Evolutionary conservation across 31 red algal species (phyloP).

Genomic region (Porphyra umbilicalis): DNA sequence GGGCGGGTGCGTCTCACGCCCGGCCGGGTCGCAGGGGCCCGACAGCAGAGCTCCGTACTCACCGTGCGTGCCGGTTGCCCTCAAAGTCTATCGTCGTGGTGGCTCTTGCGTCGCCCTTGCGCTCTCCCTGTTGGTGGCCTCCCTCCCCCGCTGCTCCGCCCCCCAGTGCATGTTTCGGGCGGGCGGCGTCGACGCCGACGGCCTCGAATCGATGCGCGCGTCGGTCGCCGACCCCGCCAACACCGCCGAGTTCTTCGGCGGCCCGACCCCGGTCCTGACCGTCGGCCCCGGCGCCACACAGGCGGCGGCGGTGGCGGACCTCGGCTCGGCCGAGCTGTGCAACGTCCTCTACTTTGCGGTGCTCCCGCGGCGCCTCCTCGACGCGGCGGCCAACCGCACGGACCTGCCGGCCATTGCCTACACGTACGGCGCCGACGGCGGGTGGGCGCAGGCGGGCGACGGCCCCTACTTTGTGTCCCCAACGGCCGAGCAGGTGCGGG

Average conservation of each 20-base stretch:
- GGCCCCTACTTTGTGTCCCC: constrained; percentile 26
- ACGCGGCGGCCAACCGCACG: neutral
- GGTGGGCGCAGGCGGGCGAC: constrained; percentile 1
- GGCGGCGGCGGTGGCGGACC: neutral
- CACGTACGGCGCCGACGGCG: constrained; percentile 13
- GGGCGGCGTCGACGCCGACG: constrained; percentile 5
- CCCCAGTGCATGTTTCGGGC: constrained; percentile 24
- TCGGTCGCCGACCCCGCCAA: neutral
- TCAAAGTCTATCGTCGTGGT: no score
- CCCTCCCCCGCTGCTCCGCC: no score
- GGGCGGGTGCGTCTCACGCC: no score
- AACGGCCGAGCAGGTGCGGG: neutral
- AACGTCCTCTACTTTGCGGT: constrained; percentile 42
- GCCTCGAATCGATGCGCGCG: neutral
- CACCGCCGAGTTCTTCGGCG: neutral
- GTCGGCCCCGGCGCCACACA: neutral
- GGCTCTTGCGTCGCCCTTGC: no score
- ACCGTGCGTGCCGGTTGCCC: no score
- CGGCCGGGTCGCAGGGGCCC: no score
- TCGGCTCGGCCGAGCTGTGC: constrained; percentile 12
- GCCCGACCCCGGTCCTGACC: neutral
- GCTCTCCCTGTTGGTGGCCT: no score
- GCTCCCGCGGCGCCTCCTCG: constrained; percentile 2
- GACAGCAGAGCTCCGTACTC: no score
- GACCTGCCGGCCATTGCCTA: no score